A percentile compares a stretch with the other conserved stretches of the same genome.
Evolutionary conservation across 202 grass and related monocot genomes (phyloP).

Genomic region (Digitaria exilis): DNA sequence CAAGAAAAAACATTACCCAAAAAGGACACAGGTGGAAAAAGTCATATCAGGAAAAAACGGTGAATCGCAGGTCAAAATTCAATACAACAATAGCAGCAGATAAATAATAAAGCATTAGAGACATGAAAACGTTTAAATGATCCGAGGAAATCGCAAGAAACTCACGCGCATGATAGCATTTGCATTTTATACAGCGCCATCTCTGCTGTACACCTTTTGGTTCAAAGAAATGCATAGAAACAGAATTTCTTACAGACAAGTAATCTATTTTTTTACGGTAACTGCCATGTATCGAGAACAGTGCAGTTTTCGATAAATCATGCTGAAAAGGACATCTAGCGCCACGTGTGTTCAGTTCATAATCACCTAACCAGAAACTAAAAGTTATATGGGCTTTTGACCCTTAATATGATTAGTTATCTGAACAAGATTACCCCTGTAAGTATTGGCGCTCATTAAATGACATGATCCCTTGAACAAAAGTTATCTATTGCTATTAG

Average conservation of each 20-base stretch:
- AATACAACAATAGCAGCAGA: neutral
- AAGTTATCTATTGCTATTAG: slow-evolving; percentile 2
- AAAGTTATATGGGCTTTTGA: neutral
- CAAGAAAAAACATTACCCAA: neutral
- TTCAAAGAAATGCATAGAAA: slow-evolving; percentile 9
- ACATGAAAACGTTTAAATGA: neutral
- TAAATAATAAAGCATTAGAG: neutral
- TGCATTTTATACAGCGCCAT: neutral
- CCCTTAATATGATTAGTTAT: slow-evolving; percentile 15
- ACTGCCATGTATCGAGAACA: neutral
- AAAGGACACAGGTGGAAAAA: neutral
- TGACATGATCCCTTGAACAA: neutral
- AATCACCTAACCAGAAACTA: slow-evolving; percentile 16
- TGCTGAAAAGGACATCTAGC: slow-evolving; percentile 26
- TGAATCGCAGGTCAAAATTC: neutral
- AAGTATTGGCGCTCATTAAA: slow-evolving; percentile 25
- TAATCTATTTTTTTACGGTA: neutral
- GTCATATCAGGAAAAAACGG: neutral
- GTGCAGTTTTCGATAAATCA: slow-evolving; percentile 4
- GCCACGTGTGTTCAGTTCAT: neutral
- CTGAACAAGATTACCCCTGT: neutral
- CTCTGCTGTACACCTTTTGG: neutral
- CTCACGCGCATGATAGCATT: neutral
- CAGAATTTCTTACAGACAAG: slow-evolving; percentile 7
- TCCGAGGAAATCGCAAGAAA: neutral